Evolutionary conservation across 371 early-diverging fungal species (phyloP).

Genomic region (Mortierella sp.): DNA sequence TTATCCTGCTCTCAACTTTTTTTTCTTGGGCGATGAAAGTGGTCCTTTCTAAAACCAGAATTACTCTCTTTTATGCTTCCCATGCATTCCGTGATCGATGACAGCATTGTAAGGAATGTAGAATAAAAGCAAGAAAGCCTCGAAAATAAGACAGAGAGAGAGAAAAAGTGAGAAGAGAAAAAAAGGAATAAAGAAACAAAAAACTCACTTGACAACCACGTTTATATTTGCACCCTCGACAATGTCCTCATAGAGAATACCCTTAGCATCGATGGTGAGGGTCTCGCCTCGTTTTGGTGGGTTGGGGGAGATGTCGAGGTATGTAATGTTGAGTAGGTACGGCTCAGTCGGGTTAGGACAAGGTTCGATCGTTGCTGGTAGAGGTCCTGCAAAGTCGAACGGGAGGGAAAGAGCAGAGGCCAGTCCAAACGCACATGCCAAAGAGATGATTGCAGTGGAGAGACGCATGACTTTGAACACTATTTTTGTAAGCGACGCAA

Average conservation of each 20-base stretch:
- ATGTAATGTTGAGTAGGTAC: slow-evolving; percentile 52
- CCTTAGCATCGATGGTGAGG: slow-evolving; percentile 65
- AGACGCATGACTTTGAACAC: slow-evolving; percentile 47
- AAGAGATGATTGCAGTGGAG: slow-evolving; percentile 26
- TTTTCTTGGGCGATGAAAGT: not conserved
- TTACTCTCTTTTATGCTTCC: too few relatives aligned
- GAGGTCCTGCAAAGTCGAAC: slow-evolving; percentile 4
- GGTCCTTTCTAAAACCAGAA: not conserved
- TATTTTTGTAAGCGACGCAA: too few relatives aligned
- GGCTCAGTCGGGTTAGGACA: slow-evolving; percentile 37
- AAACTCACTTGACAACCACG: slow-evolving; percentile 62
- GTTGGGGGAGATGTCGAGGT: slow-evolving; percentile 64
- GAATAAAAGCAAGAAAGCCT: not conserved
- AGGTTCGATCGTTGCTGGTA: slow-evolving; percentile 17
- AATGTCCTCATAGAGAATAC: slow-evolving; percentile 60
- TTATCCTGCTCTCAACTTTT: not conserved
- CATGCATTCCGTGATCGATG: too few relatives aligned
- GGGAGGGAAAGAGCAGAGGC: slow-evolving; percentile 17
- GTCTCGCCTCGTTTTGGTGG: slow-evolving; percentile 65
- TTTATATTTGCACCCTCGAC: slow-evolving; percentile 62
- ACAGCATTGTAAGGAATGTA: not conserved
- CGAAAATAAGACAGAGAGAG: not conserved
- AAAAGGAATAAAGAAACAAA: not conserved
- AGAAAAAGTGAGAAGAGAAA: slow-evolving; percentile 1
- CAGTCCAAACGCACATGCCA: slow-evolving; percentile 36